Evolutionary conservation across 805 yeast genomes (phyloP).

Genomic region (Candida ulmi): DNA sequence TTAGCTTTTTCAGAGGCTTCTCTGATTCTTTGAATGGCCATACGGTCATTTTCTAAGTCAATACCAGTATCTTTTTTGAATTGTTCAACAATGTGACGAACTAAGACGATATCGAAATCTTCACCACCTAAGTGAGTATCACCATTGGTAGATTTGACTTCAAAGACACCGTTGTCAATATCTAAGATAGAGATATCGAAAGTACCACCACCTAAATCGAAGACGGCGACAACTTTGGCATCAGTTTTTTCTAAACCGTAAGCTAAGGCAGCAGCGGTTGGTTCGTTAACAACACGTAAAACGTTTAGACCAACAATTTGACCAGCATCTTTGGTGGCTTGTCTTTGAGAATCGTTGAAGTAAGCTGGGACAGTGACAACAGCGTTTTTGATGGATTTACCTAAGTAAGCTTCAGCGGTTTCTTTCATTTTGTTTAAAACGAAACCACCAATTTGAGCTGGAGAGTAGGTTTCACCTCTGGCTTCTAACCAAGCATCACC

Average conservation of each 20-base stretch:
- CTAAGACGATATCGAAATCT: slow-evolving; percentile 68
- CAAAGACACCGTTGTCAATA: slow-evolving; percentile 76
- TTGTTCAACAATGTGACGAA: slow-evolving; percentile 48
- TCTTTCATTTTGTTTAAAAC: slow-evolving; percentile 61
- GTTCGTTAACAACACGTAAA: slow-evolving; percentile 73
- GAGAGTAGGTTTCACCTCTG: slow-evolving; percentile 45
- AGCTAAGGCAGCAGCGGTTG: slow-evolving; percentile 83
- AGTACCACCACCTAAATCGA: slow-evolving; percentile 83
- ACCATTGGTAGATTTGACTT: slow-evolving; percentile 79
- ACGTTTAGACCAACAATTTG: slow-evolving; percentile 70
- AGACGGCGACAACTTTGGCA: slow-evolving; percentile 38
- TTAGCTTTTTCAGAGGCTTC: slow-evolving; percentile 78
- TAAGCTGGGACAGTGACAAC: slow-evolving; percentile 85
- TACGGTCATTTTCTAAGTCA: slow-evolving; percentile 24
- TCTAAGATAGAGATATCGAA: slow-evolving; percentile 76
- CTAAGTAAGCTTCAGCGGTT: slow-evolving; percentile 55
- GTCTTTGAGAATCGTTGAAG: slow-evolving; percentile 77
- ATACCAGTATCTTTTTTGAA: slow-evolving; percentile 45
- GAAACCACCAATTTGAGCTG: slow-evolving; percentile 68
- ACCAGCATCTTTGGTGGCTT: slow-evolving; percentile 80
- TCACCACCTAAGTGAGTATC: slow-evolving; percentile 85
- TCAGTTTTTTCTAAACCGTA: slow-evolving; percentile 61
- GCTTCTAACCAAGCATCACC: slow-evolving; percentile 67
- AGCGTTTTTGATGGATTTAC: slow-evolving; percentile 54
- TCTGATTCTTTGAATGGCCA: slow-evolving; percentile 68